These are phyloP conservation scores for Fraxinus albicans DNA, from an alignment of 305 asterid species.

Conservation along the genomic window DNA sequence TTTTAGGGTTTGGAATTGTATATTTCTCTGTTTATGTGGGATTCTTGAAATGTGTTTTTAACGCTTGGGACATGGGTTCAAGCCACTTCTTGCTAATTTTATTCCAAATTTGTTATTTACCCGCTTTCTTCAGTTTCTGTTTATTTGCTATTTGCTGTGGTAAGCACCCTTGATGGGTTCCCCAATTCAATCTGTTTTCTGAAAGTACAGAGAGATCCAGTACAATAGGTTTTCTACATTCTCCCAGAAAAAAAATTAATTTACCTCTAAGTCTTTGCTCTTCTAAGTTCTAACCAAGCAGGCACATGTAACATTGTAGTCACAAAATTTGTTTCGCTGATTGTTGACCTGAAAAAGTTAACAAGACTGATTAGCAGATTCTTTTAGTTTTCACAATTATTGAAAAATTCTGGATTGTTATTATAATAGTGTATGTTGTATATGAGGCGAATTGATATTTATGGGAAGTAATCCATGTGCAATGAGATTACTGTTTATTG, in stretches of 20 bases:
- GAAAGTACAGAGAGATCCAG: not conserved
- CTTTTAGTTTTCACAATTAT: no score
- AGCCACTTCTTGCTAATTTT: not conserved
- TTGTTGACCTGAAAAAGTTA: no score
- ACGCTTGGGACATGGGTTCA: not conserved
- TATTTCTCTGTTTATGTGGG: no score
- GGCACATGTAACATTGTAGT: not conserved
- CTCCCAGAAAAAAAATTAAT: not conserved
- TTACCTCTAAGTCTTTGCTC: not conserved
- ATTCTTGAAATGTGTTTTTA: no score
- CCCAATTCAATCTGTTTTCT: not conserved
- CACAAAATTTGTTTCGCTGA: no score
- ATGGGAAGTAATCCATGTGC: not conserved
- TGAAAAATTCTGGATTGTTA: no score
- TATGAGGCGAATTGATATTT: not conserved
- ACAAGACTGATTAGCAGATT: no score
- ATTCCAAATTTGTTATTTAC: not conserved
- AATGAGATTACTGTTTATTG: not conserved
- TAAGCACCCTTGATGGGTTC: not conserved
- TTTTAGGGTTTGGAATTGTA: no score
- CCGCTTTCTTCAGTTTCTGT: not conserved
- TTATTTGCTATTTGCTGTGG: not conserved
- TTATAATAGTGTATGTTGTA: not conserved
- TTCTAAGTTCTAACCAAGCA: not conserved
- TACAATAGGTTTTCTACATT: not conserved